Percentiles rank a stretch among this genome's conserved stretches.
phyloP scores from a whole-genome alignment of 2,329 filamentous ascomycete genomes.

The Canariomyces notabilis region DNA sequence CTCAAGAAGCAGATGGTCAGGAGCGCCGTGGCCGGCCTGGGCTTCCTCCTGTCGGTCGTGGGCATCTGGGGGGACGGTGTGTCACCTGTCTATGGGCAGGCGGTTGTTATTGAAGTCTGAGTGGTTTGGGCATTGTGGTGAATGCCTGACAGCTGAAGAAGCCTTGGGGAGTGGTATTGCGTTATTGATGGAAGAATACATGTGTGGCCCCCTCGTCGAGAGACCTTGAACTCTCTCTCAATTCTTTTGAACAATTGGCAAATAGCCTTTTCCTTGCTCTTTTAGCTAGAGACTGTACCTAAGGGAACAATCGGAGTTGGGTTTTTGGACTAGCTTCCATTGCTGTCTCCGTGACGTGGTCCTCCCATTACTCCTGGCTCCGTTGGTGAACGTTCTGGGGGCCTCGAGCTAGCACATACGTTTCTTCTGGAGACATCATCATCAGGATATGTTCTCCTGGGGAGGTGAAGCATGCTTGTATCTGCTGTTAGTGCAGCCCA shows the following conservation, averaged over 20 bases:
- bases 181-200: no score
- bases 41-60: conserved; percentile 57
- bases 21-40: conserved; percentile 49
- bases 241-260: not conserved
- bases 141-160: no score
- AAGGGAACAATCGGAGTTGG: conserved; percentile 3
- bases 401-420: no score
- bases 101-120: conserved; percentile 15
- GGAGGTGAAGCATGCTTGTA: no score
- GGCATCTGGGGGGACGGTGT: conserved; percentile 63
- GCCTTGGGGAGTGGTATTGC: no score
- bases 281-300: conserved; percentile 14
- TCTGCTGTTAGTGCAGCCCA: no score
- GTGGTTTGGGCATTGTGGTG: not conserved
- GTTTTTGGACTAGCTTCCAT: not conserved
- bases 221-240: conserved; percentile 2
- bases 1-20: conserved; percentile 50
- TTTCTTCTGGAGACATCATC: no score
- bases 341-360: not conserved
- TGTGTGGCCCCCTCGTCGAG: not conserved
- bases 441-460: no score
- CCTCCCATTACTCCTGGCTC: no score
- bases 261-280: not conserved
- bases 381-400: no score
- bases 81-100: conserved; percentile 12